Base-by-base conservation (phyloP, 768 basidiomycete species). In the Trametes elegans region DNA sequence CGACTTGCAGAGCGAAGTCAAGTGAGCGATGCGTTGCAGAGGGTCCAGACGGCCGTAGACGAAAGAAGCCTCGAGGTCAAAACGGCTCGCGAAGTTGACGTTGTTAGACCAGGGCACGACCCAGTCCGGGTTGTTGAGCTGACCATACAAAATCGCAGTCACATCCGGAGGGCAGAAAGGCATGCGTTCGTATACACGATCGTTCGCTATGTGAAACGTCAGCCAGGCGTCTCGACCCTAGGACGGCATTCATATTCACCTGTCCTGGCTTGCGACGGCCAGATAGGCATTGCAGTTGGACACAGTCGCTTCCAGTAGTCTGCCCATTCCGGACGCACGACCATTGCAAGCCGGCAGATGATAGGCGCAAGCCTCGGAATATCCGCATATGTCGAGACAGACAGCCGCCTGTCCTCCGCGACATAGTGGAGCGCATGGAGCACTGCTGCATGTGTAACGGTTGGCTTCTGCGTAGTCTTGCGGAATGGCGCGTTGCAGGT, bases 221-320 rank as follows among this genome's bases (percentile, higher is more conserved):
- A n/a, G n/a, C n/a, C n/a, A n/a, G n/a, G n/a, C n/a, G n/a, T n/a
- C n/a, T n/a, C n/a, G n/a, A n/a, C n/a, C n/a, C n/a, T n/a, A n/a
- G n/a, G n/a, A n/a, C n/a, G n/a, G n/a, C n/a, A n/a, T n/a, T n/a
- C n/a, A n/a, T n/a, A n/a, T n/a, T n/a, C n/a, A 82, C 79, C 66
- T 48, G 73, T 63, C 31, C 68, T 72, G 3, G 70, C 65, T 14
- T 78, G 71, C 2, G 77, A 74, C 1, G 83, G 82, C 90, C 90
- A 90, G 26, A 70, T 67, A n/a, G 73, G 70, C 60, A 79, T 72
- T 24, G 78, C 77, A 40, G 80, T 78, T 3, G 92, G 89, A 61
- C 84, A 83, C 36, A 92, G 72, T 11, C 93, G 80, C 64, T 87
- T 87, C 94, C 93, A 96, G 66, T 94, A 94, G 70, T 97, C 93